Evolutionary conservation across 75 land plant genomes (phyloP).

Genomic region (Picea sitchensis): DNA sequence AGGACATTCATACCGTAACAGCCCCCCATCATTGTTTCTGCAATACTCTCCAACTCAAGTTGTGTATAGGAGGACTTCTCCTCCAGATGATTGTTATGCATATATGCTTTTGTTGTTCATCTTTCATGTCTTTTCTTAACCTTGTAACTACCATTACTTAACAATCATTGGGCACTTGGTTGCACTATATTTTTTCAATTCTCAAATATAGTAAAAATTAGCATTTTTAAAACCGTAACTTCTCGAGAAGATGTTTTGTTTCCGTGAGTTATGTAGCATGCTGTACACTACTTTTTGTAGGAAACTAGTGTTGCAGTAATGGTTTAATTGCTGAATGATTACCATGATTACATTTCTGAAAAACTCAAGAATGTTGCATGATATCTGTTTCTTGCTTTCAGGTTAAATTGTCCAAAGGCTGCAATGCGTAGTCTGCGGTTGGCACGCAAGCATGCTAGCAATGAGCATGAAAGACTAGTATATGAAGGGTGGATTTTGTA

Average conservation of each 20-base stretch:
- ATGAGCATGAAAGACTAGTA: constrained; percentile 74
- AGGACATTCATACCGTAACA: too few relatives aligned
- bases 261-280: not conserved
- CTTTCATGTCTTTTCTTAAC: not conserved
- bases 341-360: not conserved
- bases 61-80: too few relatives aligned
- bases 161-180: not conserved
- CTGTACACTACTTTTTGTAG: not conserved
- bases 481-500: constrained; percentile 95
- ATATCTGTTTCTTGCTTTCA: constrained; percentile 13
- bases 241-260: not conserved
- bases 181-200: too few relatives aligned
- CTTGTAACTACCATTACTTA: not conserved
- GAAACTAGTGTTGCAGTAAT: not conserved
- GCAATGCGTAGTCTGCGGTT: constrained; percentile 83
- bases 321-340: constrained; percentile 1
- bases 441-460: constrained; percentile 72
- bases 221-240: not conserved
- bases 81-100: not conserved
- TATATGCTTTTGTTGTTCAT: not conserved
- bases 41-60: too few relatives aligned
- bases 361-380: not conserved
- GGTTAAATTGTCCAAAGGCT: constrained; percentile 83
- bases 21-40: too few relatives aligned
- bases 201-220: not conserved